A percentile compares a stretch with the other conserved stretches of the same genome.
phyloP scores from a whole-genome alignment of 768 basidiomycete genomes.

The Suillus decipiens region DNA sequence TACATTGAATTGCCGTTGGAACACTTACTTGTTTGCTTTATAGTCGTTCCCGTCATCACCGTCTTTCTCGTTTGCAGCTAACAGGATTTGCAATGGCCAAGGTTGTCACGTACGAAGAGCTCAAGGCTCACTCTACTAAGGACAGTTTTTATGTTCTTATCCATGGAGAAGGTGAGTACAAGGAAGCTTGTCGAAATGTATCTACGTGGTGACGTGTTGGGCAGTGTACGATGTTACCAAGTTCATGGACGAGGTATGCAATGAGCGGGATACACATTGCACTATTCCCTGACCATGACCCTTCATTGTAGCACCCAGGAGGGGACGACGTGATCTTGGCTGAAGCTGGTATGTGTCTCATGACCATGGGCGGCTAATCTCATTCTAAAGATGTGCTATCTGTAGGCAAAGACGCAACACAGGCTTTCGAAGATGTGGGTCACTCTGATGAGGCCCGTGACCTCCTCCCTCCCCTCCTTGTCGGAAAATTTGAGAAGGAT shows the following conservation, averaged over 20 bases:
- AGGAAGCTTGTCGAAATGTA: background rate
- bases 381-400: constrained; percentile 4
- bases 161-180: constrained; percentile 72
- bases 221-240: constrained; percentile 91
- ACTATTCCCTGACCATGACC: background rate
- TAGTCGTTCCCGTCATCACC: constrained; percentile 19
- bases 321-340: constrained; percentile 97
- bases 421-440: constrained; percentile 98
- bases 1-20: constrained; percentile 4
- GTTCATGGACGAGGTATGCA: constrained; percentile 89
- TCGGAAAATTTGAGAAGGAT: constrained; percentile 81
- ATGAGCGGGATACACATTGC: too few relatives aligned
- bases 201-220: constrained; percentile 5
- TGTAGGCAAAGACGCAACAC: constrained; percentile 91
- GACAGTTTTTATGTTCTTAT: constrained; percentile 81
- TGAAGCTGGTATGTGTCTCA: constrained; percentile 74
- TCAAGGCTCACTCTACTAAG: constrained; percentile 74
- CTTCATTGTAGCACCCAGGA: constrained; percentile 76
- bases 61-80: constrained; percentile 13
- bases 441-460: constrained; percentile 97
- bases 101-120: constrained; percentile 68
- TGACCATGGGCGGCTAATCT: constrained; percentile 4
- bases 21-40: constrained; percentile 25
- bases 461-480: constrained; percentile 72
- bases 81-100: constrained; percentile 43